Conservation (phyloP, 768 basidiomycete species). For the Tylopilus sp. region DNA sequence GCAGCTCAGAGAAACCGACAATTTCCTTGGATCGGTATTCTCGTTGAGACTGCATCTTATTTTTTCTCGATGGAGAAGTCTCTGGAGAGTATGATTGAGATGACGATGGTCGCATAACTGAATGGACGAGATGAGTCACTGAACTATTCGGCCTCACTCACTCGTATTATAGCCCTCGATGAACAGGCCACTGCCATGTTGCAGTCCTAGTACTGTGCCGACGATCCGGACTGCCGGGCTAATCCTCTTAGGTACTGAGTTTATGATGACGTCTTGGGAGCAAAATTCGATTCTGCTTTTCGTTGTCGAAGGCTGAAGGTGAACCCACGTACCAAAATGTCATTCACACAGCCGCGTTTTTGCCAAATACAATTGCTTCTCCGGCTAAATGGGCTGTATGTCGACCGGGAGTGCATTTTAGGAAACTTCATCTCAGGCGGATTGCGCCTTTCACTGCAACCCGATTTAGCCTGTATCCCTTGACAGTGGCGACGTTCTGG, state of each 20-base stretch:
- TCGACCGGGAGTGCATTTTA: neutral
- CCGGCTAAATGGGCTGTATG: constrained; percentile 4
- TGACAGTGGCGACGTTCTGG: neutral
- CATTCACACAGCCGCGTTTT: neutral
- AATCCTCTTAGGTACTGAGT: neutral
- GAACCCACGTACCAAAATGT: neutral
- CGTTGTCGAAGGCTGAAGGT: neutral
- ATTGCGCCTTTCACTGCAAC: neutral
- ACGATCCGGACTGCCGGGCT: neutral
- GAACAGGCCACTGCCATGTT: constrained; percentile 1
- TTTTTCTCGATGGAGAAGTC: constrained; percentile 13
- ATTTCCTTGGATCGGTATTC: constrained; percentile 30
- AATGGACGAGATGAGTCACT: constrained; percentile 12
- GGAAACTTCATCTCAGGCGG: neutral
- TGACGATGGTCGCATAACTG: constrained; percentile 16
- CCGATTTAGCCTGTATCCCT: neutral
- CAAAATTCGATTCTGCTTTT: neutral
- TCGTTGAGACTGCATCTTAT: constrained; percentile 26
- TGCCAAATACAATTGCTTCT: neutral
- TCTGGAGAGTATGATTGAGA: constrained; percentile 5
- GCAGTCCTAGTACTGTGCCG: neutral
- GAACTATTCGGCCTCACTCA: neutral
- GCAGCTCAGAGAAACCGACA: constrained; percentile 30
- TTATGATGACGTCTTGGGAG: neutral
- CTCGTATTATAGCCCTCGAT: constrained; percentile 15